phyloP scores from a whole-genome alignment of 1,284 basidiomycete species.

The Moesziomyces antarcticus region DNA sequence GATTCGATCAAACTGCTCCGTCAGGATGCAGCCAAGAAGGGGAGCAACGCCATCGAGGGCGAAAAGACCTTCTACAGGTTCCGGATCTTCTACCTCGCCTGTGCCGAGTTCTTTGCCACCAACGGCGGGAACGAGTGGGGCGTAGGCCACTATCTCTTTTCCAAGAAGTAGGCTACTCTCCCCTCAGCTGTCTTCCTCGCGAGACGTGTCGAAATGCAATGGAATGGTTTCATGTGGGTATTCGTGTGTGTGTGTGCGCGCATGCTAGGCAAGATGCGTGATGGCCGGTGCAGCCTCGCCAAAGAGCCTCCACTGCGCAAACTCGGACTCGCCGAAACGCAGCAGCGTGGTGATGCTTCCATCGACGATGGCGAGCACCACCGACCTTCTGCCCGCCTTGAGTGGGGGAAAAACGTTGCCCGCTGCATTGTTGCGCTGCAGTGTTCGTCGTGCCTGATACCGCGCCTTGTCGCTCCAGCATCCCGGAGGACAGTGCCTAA shows the following conservation, averaged over 20 bases:
- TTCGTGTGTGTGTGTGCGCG: neutral
- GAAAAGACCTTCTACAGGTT: constrained; percentile 77
- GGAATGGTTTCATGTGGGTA: too few relatives aligned
- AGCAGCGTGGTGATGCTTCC: constrained; percentile 88
- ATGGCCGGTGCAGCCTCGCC: neutral
- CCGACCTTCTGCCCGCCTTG: constrained; percentile 83
- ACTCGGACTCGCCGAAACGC: constrained; percentile 85
- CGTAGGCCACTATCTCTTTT: constrained; percentile 73
- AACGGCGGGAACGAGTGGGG: constrained; percentile 77
- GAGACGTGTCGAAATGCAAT: too few relatives aligned
- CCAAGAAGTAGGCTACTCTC: constrained; percentile 33
- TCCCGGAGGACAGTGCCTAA: constrained; percentile 22
- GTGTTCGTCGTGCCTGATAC: too few relatives aligned
- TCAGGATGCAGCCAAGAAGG: constrained; percentile 59
- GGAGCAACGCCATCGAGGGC: constrained; percentile 70
- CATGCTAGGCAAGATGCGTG: neutral
- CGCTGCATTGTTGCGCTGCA: constrained; percentile 1
- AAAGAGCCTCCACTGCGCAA: constrained; percentile 75
- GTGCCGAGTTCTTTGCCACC: constrained; percentile 78
- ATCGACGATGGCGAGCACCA: constrained; percentile 90
- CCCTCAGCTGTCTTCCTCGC: too few relatives aligned
- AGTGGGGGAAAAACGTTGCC: constrained; percentile 70
- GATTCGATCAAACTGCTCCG: constrained; percentile 32
- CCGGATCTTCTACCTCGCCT: constrained; percentile 80
- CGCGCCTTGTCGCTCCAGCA: constrained; percentile 1